A percentile compares a stretch with the other conserved stretches of the same genome.
Evolutionary conservation across 2,329 filamentous ascomycete genomes (phyloP).

Genomic region (Hirsutella rhossiliensis): DNA sequence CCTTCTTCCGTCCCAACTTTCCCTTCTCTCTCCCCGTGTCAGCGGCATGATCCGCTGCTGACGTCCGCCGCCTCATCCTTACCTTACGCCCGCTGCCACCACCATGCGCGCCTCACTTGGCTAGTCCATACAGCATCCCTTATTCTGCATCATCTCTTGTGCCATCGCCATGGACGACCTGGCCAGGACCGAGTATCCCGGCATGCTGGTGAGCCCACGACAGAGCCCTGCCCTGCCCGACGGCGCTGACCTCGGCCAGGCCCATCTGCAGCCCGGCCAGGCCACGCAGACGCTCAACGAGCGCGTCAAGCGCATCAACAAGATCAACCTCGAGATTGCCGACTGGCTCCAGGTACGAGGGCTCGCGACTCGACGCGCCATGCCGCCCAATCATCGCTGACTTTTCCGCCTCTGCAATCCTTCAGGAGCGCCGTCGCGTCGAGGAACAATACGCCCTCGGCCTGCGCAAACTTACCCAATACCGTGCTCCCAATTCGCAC

Average conservation of each 20-base stretch:
- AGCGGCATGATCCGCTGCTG: too few species aligned
- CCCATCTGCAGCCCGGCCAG: conserved; percentile 67
- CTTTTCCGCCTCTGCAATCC: background rate
- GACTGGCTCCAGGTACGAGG: conserved; percentile 83
- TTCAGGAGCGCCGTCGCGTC: conserved; percentile 78
- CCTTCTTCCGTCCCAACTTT: too few species aligned
- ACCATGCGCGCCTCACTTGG: conserved; percentile 9
- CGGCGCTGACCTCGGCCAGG: conserved; percentile 33
- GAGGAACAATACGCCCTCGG: conserved; percentile 83
- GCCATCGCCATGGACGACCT: conserved; percentile 54
- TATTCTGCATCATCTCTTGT: background rate
- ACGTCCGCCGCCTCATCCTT: too few species aligned
- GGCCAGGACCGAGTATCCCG: conserved; percentile 82
- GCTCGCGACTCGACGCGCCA: background rate
- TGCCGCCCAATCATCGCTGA: background rate
- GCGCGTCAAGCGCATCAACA: conserved; percentile 75
- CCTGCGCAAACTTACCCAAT: conserved; percentile 67
- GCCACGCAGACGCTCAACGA: conserved; percentile 75
- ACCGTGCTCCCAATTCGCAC: conserved; percentile 60
- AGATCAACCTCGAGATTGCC: conserved; percentile 80
- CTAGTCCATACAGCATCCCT: conserved; percentile 7
- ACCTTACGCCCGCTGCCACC: background rate
- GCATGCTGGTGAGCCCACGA: conserved; percentile 64
- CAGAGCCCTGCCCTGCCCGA: too few species aligned
- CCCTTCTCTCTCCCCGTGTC: too few species aligned